A percentile compares a stretch with the other conserved stretches of the same genome.
Evolutionary conservation across 169 alveolate genomes (phyloP).

Genomic region (Eimeria acervulina): DNA sequence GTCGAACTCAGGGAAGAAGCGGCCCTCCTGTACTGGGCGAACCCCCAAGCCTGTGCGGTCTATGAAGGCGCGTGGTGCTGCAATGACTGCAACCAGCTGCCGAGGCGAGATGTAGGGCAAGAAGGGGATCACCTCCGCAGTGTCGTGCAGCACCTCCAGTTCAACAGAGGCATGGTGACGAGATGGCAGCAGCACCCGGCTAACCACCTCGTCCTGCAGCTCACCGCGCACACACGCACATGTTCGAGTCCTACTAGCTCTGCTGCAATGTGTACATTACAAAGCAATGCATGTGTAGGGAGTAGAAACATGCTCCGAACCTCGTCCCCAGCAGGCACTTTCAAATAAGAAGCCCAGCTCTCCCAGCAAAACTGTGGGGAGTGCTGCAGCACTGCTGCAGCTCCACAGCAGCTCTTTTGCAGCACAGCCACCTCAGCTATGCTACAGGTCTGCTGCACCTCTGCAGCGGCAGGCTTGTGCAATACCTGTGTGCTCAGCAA

Average conservation of each 20-base stretch:
- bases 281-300: background rate
- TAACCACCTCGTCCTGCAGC: constrained; percentile 84
- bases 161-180: constrained; percentile 86
- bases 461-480: background rate
- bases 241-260: background rate
- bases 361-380: no score
- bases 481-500: constrained; percentile 74
- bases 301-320: background rate
- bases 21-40: constrained; percentile 87
- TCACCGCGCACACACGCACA: background rate
- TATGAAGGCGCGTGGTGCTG: constrained; percentile 91
- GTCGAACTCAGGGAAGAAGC: constrained; percentile 88
- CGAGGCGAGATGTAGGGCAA: constrained; percentile 83
- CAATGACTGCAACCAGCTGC: constrained; percentile 85
- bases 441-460: background rate
- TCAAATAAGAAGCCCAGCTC: background rate
- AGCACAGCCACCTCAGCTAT: no score
- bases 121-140: constrained; percentile 82
- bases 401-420: background rate
- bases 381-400: no score
- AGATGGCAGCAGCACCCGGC: constrained; percentile 84
- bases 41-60: constrained; percentile 93
- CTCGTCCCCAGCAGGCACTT: background rate
- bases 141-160: constrained; percentile 87
- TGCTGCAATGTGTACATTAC: background rate